Base-by-base conservation (phyloP, 352 stramenopile genomes). In the Pythium coloratum region DNA sequence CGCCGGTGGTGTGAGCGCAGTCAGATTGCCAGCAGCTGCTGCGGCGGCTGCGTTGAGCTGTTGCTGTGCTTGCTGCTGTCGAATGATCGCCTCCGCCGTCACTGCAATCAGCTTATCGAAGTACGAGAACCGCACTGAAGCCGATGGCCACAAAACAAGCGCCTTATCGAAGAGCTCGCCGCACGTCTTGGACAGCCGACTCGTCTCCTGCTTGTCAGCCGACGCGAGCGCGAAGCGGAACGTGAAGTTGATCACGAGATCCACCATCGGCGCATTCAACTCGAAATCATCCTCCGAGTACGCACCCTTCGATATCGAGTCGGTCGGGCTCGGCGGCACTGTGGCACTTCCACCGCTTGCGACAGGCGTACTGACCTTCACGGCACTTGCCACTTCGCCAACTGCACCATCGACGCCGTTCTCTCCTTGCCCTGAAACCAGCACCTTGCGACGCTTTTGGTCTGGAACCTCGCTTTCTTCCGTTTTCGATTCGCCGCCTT, bases 171-270 rank as follows among this genome's bases (percentile, higher is more conserved):
- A 95, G 0, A 97, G 67, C 20, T 95, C 87, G 1, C 89, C 85
- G 53, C 89, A 97, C 14, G 88, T 95, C 53, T 94, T 95, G n/a
- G 89, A 91, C 16, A 96, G 69, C 6, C 86, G 77, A 70, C 84
- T 96, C 2, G 86, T 96, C 64, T 95, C 89, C 61, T 95, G 88
- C 72, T 94, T 96, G 53, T 96, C 88, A 8, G 89, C 89, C n/a
- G 89, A 96, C 28, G 86, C 87, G 36, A 97, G 68, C 18, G 89
- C 87, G 71, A 95, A 94, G 5, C 90, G 80, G 55, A 96, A 94
- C 44, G 85, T 82, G 71, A 97, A 97, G 55, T 98, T 98, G 59
- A 98, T 83, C 33, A 98, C 77, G 50, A 97, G 76, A 65, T 98
- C 91, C 26, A 97, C 78, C 85, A 97, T 96, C 9, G 86, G 83